Base-by-base conservation (phyloP, 495 filamentous ascomycete genomes). In the Neurospora cerealis region DNA sequence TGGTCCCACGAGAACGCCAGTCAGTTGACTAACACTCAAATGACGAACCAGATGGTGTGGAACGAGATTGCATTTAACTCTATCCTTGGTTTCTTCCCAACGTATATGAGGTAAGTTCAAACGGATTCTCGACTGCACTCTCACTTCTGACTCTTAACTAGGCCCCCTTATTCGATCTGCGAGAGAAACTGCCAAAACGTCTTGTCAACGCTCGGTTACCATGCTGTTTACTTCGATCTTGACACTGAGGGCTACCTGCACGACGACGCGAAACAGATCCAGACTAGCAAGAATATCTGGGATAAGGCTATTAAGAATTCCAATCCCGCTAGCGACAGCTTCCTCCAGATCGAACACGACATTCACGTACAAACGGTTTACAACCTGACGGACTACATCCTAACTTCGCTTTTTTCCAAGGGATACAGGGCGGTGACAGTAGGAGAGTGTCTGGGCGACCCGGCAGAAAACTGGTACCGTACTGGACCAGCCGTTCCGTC, bases 191-290 rank as follows among this genome's bases (percentile, higher is more conserved):
- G 93, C 78, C 82, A 88, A 71, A 81, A 80, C 10, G 87, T 90
- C 44, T 82, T 95, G 77, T 85, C 85, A 21, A 81, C 81, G 5
- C 84, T 95, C 46, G 93, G 93, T 4, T 96, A 96, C 75, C 93
- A 96, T 79, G 84, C 90, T 46, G 82, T 87, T 73, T 88, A 93
- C 76, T 94, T 93, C 77, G 88, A 95, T 74, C 84, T 96, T 38
- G 93, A 96, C 80, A 96, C 93, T 0, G 88, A 89, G 10, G 93
- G 94, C 72, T 96, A 92, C 74, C 83, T 90, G 36, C 87, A 95
- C 71, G 88, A 89, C 72, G 83, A 80, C 39, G 85, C 89, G 0
- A 77, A 76, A 2, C 73, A 85, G 73, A 94, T 94, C 72, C 91
- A 93, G 75, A 86, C 82, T 11, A 90, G 91, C 74, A 93, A 94